phyloP scores from a whole-genome alignment of 1,284 basidiomycete genomes.

The Ustilago crameri region DNA sequence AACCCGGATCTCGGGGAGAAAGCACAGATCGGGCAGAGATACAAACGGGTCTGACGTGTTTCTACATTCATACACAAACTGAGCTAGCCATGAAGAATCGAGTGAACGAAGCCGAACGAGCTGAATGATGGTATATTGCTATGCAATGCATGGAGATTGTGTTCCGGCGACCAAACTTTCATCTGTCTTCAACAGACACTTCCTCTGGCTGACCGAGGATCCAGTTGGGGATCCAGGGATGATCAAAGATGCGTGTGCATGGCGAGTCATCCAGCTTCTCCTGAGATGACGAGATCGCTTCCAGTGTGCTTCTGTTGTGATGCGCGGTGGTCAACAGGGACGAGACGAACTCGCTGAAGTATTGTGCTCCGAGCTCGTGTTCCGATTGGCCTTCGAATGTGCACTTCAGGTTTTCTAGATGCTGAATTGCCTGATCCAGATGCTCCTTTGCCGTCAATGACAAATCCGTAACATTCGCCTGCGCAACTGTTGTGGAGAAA shows the following conservation, averaged over 20 bases:
- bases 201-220: background rate
- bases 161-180: background rate
- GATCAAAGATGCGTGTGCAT: conserved; percentile 11
- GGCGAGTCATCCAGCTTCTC: background rate
- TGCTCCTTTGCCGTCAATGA: conserved; percentile 2
- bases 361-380: conserved; percentile 10
- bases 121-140: background rate
- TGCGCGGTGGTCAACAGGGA: conserved; percentile 26
- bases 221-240: conserved; percentile 42
- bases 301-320: conserved; percentile 13
- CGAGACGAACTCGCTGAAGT: conserved; percentile 4
- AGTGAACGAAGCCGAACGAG: too few relatives aligned
- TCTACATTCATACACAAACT: too few relatives aligned
- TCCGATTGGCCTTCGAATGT: conserved; percentile 5
- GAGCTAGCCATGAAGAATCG: too few relatives aligned
- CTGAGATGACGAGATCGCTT: background rate
- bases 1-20: conserved; percentile 12
- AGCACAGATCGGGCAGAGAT: background rate
- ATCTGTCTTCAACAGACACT: too few relatives aligned
- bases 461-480: conserved; percentile 1
- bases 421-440: conserved; percentile 12
- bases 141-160: background rate
- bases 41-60: too few relatives aligned
- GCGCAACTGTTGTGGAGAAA: conserved; percentile 5
- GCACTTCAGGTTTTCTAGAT: conserved; percentile 8